Conservation (phyloP, 2,329 filamentous ascomycete genomes). For the Graphiopsis chlorocephala region DNA sequence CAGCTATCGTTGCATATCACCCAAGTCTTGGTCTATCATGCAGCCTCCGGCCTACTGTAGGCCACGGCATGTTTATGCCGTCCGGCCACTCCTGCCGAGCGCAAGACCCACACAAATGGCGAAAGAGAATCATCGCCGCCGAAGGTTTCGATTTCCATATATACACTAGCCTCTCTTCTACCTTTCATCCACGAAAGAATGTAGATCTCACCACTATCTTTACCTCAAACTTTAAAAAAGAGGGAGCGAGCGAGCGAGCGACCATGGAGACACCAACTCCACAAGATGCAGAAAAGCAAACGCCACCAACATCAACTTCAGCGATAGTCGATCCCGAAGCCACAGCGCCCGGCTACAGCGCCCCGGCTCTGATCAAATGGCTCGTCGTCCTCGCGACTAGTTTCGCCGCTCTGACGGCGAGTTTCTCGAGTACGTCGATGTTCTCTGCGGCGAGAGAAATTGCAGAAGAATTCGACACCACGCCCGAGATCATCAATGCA, state of each 20-base stretch:
- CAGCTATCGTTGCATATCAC: not conserved
- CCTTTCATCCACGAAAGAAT: not conserved
- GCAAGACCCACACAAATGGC: constrained; percentile 3
- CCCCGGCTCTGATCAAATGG: constrained; percentile 45
- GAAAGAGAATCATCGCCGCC: not conserved
- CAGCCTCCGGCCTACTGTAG: not conserved
- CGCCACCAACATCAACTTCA: constrained; percentile 9
- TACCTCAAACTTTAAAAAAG: not conserved
- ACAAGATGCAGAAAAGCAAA: constrained; percentile 18
- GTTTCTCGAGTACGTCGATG: constrained; percentile 69
- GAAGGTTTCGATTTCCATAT: not conserved
- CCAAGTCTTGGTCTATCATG: not conserved
- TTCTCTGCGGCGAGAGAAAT: constrained; percentile 70
- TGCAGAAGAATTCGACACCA: constrained; percentile 60
- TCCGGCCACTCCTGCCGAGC: not conserved
- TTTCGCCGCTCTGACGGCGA: constrained; percentile 70
- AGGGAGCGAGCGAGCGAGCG: not conserved
- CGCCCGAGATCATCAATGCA: constrained; percentile 64
- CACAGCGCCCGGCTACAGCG: constrained; percentile 20
- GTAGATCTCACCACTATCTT: not conserved
- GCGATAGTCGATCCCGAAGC: constrained; percentile 16
- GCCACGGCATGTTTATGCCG: constrained; percentile 1
- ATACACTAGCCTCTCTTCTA: not conserved
- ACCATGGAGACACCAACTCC: constrained; percentile 8
- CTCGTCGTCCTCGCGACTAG: constrained; percentile 66